Conservation (phyloP, 495 filamentous ascomycete genomes). For the Penicillium angulare region DNA sequence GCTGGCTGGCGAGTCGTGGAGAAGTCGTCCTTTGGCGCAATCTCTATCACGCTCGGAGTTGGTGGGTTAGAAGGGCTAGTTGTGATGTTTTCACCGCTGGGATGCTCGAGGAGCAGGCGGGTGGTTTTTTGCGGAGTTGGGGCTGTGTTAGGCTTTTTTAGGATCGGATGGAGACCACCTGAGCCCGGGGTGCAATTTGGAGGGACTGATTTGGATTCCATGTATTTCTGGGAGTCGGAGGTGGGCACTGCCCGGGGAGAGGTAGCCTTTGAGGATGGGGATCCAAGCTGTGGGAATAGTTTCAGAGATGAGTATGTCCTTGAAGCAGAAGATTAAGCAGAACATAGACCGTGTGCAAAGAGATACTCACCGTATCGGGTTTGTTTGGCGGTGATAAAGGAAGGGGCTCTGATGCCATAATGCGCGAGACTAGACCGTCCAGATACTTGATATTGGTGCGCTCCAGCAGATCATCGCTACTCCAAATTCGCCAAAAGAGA, state of each 20-base stretch:
- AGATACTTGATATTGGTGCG: constrained; percentile 34
- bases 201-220: constrained; percentile 4
- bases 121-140: constrained; percentile 35
- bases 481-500: constrained; percentile 55
- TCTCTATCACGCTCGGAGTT: constrained; percentile 19
- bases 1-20: constrained; percentile 9
- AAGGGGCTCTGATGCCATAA: constrained; percentile 23
- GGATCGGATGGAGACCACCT: constrained; percentile 32
- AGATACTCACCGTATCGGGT: constrained; percentile 5
- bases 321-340: not conserved
- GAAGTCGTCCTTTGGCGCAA: constrained; percentile 9
- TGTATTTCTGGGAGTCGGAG: not conserved
- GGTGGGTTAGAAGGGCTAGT: constrained; percentile 34
- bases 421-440: constrained; percentile 40
- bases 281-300: no score
- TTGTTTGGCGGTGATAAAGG: constrained; percentile 1
- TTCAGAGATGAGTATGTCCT: not conserved
- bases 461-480: constrained; percentile 27
- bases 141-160: constrained; percentile 34
- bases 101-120: constrained; percentile 30
- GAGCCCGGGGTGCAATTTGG: constrained; percentile 1
- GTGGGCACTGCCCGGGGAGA: not conserved
- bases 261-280: constrained; percentile 1
- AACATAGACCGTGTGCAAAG: no score
- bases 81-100: constrained; percentile 29